These are phyloP conservation scores for Paecilomyces variotii DNA, from an alignment of 2,329 filamentous ascomycete species.

Conservation along the genomic window DNA sequence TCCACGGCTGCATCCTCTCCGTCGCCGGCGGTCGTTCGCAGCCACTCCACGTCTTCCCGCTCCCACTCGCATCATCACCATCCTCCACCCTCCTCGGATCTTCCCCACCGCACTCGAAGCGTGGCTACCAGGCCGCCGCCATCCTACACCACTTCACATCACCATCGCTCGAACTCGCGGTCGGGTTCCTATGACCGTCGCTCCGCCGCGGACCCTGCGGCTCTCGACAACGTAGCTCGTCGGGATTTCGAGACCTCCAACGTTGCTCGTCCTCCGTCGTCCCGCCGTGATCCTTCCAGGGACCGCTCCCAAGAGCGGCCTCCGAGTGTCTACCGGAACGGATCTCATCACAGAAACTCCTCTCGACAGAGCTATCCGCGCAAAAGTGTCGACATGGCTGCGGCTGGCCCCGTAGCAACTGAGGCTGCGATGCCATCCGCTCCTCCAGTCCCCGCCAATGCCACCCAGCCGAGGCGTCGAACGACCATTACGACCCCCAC, in stretches of 20 bases:
- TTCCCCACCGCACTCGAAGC: slow-evolving; percentile 40
- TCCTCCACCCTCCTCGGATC: slow-evolving; percentile 26
- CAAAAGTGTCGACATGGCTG: slow-evolving; percentile 36
- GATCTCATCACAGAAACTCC: slow-evolving; percentile 38
- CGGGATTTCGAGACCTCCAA: slow-evolving; percentile 68
- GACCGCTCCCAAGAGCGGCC: slow-evolving; percentile 45
- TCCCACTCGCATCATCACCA: slow-evolving; percentile 33
- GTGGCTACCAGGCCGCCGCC: slow-evolving; percentile 35
- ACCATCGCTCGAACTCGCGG: slow-evolving; percentile 30
- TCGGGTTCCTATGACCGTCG: slow-evolving; percentile 38
- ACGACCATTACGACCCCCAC: slow-evolving; percentile 86
- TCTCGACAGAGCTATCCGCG: slow-evolving; percentile 30
- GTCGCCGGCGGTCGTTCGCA: slow-evolving; percentile 42
- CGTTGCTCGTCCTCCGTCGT: slow-evolving; percentile 49
- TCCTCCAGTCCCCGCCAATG: slow-evolving; percentile 33
- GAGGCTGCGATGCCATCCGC: slow-evolving; percentile 49
- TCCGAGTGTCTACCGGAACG: slow-evolving; percentile 43
- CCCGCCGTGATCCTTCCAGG: slow-evolving; percentile 57
- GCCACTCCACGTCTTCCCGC: slow-evolving; percentile 42
- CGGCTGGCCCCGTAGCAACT: slow-evolving; percentile 43
- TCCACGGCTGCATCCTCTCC: slow-evolving; percentile 39
- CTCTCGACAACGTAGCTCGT: slow-evolving; percentile 49
- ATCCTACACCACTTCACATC: slow-evolving; percentile 12
- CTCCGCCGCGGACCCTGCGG: slow-evolving; percentile 38
- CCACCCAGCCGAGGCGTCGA: slow-evolving; percentile 44